A percentile compares a stretch with the other conserved stretches of the same genome.
These are phyloP conservation scores for Conticribra guillardii DNA, from an alignment of 108 stramenopile species.

Conservation along the genomic window DNA sequence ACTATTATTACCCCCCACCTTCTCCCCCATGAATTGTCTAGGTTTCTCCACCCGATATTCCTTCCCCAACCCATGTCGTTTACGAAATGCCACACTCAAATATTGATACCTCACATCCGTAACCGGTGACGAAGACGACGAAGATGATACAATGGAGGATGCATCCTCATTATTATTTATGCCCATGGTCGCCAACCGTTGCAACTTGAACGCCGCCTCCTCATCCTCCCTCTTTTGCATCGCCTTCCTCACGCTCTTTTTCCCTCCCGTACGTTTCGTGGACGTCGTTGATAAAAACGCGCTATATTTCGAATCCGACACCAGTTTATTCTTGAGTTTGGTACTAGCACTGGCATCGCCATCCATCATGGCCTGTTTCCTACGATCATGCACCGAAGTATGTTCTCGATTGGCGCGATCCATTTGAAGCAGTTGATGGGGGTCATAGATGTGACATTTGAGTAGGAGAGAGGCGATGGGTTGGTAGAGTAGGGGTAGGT, in stretches of 20 bases:
- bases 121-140: slow-evolving; percentile 44
- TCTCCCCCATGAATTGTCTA: slow-evolving; percentile 29
- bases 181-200: no score
- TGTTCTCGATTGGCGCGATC: slow-evolving; percentile 13
- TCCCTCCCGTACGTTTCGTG: not conserved
- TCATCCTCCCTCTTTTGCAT: slow-evolving; percentile 50
- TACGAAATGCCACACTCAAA: slow-evolving; percentile 63
- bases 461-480: slow-evolving; percentile 19
- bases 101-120: slow-evolving; percentile 63
- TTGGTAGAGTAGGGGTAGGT: slow-evolving; percentile 55
- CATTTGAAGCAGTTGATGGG: slow-evolving; percentile 12
- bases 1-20: slow-evolving; percentile 13
- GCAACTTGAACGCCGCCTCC: slow-evolving; percentile 54
- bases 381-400: no score
- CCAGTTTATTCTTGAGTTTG: not conserved
- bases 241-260: not conserved
- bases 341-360: no score
- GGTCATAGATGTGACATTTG: slow-evolving; percentile 42
- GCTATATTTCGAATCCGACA: not conserved
- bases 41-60: slow-evolving; percentile 36
- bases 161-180: no score
- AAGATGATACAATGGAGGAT: no score
- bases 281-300: not conserved
- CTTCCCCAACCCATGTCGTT: slow-evolving; percentile 61
- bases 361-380: no score